These are phyloP conservation scores for Mimosa pudica DNA, from an alignment of 306 rosid species.

Conservation along the genomic window DNA sequence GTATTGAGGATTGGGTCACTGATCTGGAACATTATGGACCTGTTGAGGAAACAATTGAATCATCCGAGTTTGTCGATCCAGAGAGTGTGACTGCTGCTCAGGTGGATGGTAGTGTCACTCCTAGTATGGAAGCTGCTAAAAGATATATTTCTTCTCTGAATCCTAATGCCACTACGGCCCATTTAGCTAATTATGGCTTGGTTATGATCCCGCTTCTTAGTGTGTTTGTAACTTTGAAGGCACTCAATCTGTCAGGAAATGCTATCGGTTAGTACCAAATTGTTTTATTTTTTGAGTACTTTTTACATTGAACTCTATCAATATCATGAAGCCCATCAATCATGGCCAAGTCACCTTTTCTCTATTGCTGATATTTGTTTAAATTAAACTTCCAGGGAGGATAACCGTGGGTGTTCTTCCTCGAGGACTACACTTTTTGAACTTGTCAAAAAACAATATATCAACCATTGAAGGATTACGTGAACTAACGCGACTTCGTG, in stretches of 20 bases:
- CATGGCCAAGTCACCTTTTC: constrained; percentile 18
- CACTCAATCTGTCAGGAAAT: constrained; percentile 87
- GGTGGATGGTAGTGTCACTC: constrained; percentile 55
- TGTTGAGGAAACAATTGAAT: constrained; percentile 58
- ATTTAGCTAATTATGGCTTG: constrained; percentile 84
- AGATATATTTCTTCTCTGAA: constrained; percentile 78
- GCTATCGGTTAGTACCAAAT: constrained; percentile 63
- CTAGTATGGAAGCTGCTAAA: constrained; percentile 87
- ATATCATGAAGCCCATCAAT: constrained; percentile 15
- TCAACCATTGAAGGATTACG: constrained; percentile 84
- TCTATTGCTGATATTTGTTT: constrained; percentile 19
- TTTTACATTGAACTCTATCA: constrained; percentile 15
- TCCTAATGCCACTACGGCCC: constrained; percentile 72
- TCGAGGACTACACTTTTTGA: constrained; percentile 83
- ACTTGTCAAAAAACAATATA: constrained; percentile 82
- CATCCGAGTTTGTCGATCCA: constrained; percentile 41
- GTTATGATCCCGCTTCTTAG: constrained; percentile 85
- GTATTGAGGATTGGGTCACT: constrained; percentile 87
- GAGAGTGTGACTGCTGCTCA: constrained; percentile 39
- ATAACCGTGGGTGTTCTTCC: constrained; percentile 92
- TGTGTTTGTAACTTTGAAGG: constrained; percentile 76
- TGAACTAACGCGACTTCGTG: constrained; percentile 89
- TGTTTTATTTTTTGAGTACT: constrained; percentile 1
- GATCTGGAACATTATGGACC: constrained; percentile 68
- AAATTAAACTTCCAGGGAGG: constrained; percentile 59